A percentile compares a stretch with the other conserved stretches of the same genome.
phyloP scores from a whole-genome alignment of 805 yeast genomes.

The Starmera pachycereana region DNA sequence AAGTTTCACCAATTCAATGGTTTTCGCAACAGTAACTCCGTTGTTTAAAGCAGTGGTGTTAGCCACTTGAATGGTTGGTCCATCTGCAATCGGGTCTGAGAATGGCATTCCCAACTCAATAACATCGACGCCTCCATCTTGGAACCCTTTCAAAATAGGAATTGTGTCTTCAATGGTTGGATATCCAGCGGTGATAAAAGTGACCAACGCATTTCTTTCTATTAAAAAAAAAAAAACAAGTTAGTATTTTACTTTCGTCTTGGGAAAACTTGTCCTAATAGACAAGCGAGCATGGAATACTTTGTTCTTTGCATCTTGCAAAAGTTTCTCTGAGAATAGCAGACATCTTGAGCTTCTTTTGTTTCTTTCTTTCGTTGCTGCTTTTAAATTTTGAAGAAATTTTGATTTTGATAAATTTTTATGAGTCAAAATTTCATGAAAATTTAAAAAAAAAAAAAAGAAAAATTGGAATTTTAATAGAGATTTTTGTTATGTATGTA shows the following conservation, averaged over 20 bases:
- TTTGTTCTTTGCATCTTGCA: constrained; percentile 45
- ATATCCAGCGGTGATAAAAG: constrained; percentile 90
- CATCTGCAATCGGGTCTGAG: constrained; percentile 98
- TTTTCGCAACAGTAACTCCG: constrained; percentile 61
- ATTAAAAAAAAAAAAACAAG: not conserved
- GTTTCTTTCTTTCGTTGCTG: not conserved
- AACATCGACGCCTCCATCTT: constrained; percentile 91
- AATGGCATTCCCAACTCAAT: constrained; percentile 95
- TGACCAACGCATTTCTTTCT: constrained; percentile 78
- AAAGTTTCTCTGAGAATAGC: constrained; percentile 48
- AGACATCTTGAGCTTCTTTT: constrained; percentile 28
- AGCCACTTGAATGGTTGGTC: constrained; percentile 91
- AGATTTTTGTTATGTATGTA: no score
- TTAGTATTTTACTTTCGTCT: not conserved
- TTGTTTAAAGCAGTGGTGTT: constrained; percentile 75
- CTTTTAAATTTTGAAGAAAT: not conserved
- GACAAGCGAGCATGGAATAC: constrained; percentile 5
- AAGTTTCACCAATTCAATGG: constrained; percentile 58
- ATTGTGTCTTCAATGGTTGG: constrained; percentile 85
- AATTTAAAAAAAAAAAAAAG: no score
- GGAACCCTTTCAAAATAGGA: constrained; percentile 78
- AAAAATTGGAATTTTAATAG: no score
- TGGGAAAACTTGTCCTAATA: no score
- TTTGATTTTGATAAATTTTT: not conserved
- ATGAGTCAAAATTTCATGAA: not conserved